Evolutionary conservation across 1,284 basidiomycete genomes (phyloP).

Genomic region (Sutorius eximius): DNA sequence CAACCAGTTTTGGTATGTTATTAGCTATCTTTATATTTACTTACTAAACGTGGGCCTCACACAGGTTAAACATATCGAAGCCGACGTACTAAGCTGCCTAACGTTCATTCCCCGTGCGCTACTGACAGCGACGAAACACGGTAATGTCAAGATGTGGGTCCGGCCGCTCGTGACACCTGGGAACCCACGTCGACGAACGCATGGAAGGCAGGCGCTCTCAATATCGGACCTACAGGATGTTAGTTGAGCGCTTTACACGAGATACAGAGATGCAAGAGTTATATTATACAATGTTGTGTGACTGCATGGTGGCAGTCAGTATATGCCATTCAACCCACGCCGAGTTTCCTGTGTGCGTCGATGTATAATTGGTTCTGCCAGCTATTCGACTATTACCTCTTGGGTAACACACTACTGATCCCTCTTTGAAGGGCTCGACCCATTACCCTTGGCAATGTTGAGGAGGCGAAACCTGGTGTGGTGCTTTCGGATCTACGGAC

Average conservation of each 20-base stretch:
- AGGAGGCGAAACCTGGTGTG: background rate
- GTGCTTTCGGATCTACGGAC: background rate
- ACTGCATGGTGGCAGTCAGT: background rate
- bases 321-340: background rate
- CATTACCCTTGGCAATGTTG: background rate
- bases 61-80: constrained; percentile 77
- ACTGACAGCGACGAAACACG: constrained; percentile 72
- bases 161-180: constrained; percentile 60
- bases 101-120: constrained; percentile 73
- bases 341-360: background rate
- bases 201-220: constrained; percentile 34
- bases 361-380: background rate
- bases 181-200: constrained; percentile 29
- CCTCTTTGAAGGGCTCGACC: background rate
- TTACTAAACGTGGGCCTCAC: background rate
- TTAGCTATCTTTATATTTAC: constrained; percentile 12
- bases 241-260: constrained; percentile 11
- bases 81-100: constrained; percentile 70
- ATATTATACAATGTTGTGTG: constrained; percentile 22
- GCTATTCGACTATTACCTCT: background rate
- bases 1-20: constrained; percentile 83
- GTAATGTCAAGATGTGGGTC: constrained; percentile 81
- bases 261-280: constrained; percentile 3
- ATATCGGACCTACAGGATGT: constrained; percentile 34
- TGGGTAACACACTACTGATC: background rate